Base-by-base conservation (phyloP, 2,329 filamentous ascomycete species). In the Ophiognomonia clavigignenti-juglandacearum region DNA sequence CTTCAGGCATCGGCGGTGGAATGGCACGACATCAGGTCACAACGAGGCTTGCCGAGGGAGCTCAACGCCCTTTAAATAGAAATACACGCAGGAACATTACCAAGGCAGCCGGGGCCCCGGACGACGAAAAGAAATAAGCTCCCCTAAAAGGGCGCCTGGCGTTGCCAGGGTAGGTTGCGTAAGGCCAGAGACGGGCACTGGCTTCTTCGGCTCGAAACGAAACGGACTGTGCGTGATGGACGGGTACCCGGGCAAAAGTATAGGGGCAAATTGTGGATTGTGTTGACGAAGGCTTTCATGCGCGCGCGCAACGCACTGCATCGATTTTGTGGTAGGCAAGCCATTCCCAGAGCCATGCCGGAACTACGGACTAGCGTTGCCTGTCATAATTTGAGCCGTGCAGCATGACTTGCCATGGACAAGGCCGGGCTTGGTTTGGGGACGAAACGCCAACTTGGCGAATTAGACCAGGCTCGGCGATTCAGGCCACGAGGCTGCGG, bases 21-120 rank as follows among this genome's bases (percentile, higher is more conserved):
- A 40, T 51, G 39, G 48, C 40, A 51, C 45, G 40, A 45, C 36
- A 31, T 48, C 48, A 51, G 45, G 39, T 37, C 48, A 51, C 16
- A 27, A 34, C 27, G 24, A 36, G 18, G 11, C n/a, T n/a, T n/a
- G n/a, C n/a, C n/a, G n/a, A n/a, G n/a, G n/a, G 40, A 40, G 32
- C 37, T 38, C 34, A 26, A 43, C 20, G 38, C 35, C 27, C 40
- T 31, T 40, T 29, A 45, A 43, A 16, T 36, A 36, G 22, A n/a
- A n/a, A n/a, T n/a, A n/a, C n/a, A n/a, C n/a, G n/a, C n/a, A n/a
- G n/a, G n/a, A n/a, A n/a, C n/a, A n/a, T n/a, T n/a, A n/a, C 31
- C 19, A 8, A 22, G 18, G 20, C 18, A 10, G 6, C 18, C 34
- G 13, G 34, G 18, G 5, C 13, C 9, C 18, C 18, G 7, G 18